These are phyloP conservation scores for Stellera chamaejasme DNA, from an alignment of 345 rosid species.

Conservation along the genomic window DNA sequence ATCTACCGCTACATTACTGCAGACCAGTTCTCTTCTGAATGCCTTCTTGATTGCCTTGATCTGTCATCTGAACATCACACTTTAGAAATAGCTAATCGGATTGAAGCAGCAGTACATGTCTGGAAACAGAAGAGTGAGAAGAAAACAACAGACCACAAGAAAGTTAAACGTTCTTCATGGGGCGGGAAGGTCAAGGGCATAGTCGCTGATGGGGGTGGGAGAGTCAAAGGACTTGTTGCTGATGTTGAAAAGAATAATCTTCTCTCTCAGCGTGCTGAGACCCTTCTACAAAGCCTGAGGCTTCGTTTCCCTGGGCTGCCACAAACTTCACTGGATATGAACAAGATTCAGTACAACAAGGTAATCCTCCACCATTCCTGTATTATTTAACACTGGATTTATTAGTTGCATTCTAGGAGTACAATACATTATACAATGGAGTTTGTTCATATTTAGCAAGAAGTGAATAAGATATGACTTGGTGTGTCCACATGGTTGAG, in stretches of 20 bases:
- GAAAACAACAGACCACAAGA: constrained; percentile 31
- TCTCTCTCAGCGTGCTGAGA: constrained; percentile 73
- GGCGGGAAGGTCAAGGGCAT: constrained; percentile 91
- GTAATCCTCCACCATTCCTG: constrained; percentile 17
- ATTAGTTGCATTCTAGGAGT: no score
- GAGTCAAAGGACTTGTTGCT: constrained; percentile 76
- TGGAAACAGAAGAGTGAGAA: constrained; percentile 69
- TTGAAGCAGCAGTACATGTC: constrained; percentile 77
- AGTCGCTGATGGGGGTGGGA: constrained; percentile 69
- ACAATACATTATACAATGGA: no score
- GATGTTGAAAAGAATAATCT: constrained; percentile 45
- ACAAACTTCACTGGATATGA: constrained; percentile 89
- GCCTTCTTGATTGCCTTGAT: constrained; percentile 82
- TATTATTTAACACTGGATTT: no score
- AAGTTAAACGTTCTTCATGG: constrained; percentile 55
- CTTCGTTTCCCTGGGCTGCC: constrained; percentile 88
- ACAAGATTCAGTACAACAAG: constrained; percentile 92
- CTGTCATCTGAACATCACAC: constrained; percentile 81
- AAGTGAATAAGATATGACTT: no score
- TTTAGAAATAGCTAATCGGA: constrained; percentile 69
- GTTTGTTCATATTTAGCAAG: no score
- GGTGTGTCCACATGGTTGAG: no score
- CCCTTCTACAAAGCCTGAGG: constrained; percentile 64
- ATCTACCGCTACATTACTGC: constrained; percentile 76
- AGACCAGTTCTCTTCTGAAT: constrained; percentile 74